Percentiles rank a stretch among this genome's conserved stretches.
These are phyloP conservation scores for Eucalyptus pauciflora DNA, from an alignment of 345 rosid genomes.

Conservation along the genomic window DNA sequence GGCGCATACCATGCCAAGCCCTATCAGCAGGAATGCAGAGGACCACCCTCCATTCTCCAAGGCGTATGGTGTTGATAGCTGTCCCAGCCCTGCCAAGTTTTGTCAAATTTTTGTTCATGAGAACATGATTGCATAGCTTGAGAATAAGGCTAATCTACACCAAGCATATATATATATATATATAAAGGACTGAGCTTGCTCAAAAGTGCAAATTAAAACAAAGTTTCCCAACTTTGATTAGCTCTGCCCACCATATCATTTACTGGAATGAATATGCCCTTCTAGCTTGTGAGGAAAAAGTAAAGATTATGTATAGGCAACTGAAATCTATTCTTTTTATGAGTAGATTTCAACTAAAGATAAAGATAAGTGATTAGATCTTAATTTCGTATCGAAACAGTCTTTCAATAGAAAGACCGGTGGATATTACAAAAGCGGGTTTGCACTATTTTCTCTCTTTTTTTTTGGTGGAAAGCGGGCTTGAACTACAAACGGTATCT, in stretches of 20 bases:
- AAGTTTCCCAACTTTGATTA: neutral
- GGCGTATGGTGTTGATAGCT: slow-evolving; percentile 68
- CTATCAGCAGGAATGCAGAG: slow-evolving; percentile 39
- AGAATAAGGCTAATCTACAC: neutral
- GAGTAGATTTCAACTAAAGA: neutral
- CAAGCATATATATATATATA: neutral
- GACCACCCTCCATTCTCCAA: slow-evolving; percentile 67
- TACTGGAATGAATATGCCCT: neutral
- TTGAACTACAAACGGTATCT: neutral
- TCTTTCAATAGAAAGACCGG: neutral
- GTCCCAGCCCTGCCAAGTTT: slow-evolving; percentile 48
- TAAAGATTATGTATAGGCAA: neutral
- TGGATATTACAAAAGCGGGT: rapidly evolving
- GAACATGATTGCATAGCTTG: neutral
- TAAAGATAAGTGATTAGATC: neutral
- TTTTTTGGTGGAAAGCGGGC: neutral
- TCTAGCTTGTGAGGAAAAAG: neutral
- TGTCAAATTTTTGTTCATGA: neutral
- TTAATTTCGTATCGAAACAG: neutral
- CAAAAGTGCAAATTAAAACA: neutral
- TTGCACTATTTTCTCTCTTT: neutral
- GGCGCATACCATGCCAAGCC: slow-evolving; percentile 39
- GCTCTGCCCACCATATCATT: neutral
- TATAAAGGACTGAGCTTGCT: neutral
- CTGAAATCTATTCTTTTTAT: neutral